phyloP scores from a whole-genome alignment of 345 rosid genomes.

The Boechera stricta region DNA sequence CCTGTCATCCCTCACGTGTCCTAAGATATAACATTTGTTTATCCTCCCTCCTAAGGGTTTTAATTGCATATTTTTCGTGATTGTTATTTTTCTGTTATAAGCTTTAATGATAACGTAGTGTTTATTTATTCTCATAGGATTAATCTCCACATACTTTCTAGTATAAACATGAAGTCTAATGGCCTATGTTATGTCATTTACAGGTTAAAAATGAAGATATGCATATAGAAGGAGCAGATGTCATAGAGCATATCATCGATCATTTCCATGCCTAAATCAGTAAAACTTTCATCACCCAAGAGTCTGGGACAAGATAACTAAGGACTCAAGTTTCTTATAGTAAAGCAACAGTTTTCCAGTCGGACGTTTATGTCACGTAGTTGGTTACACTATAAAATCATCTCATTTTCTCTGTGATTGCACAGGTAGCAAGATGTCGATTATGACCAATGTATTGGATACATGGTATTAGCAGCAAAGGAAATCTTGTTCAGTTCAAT shows the following conservation, averaged over 20 bases:
- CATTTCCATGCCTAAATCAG: slow-evolving; percentile 62
- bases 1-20: slow-evolving; percentile 1
- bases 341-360: slow-evolving; percentile 21
- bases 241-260: slow-evolving; percentile 83
- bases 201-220: slow-evolving; percentile 77
- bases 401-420: slow-evolving; percentile 12
- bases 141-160: slow-evolving; percentile 3
- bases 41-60: slow-evolving; percentile 16
- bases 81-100: slow-evolving; percentile 7
- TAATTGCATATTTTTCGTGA: slow-evolving; percentile 14
- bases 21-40: slow-evolving; percentile 17
- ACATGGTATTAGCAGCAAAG: slow-evolving; percentile 11
- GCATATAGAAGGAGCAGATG: slow-evolving; percentile 93
- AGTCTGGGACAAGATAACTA: not conserved
- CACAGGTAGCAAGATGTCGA: slow-evolving; percentile 29
- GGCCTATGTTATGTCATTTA: slow-evolving; percentile 23
- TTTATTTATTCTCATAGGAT: slow-evolving; percentile 2
- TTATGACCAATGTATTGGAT: slow-evolving; percentile 23
- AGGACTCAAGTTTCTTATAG: slow-evolving; percentile 25
- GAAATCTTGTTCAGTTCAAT: slow-evolving; percentile 25
- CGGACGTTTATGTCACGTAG: slow-evolving; percentile 4
- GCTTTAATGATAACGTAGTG: not conserved
- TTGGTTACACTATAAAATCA: slow-evolving; percentile 10
- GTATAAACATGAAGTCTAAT: slow-evolving; percentile 9
- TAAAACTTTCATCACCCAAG: not conserved